A percentile compares a stretch with the other conserved stretches of the same genome.
Conservation (phyloP, 805 yeast species). For the Lachancea nothofagi region DNA sequence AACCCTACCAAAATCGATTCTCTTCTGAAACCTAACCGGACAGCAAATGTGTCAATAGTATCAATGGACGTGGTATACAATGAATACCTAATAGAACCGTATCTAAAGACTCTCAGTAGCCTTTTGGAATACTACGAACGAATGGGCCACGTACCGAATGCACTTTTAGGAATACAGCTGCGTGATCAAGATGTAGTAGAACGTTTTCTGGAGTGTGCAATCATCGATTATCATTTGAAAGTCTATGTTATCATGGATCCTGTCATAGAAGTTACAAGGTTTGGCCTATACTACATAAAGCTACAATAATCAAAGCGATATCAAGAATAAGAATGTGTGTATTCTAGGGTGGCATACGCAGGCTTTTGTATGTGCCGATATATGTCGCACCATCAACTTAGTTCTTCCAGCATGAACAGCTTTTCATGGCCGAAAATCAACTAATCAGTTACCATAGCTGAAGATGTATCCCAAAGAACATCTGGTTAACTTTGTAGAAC, state of each 20-base stretch:
- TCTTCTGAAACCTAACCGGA: constrained; percentile 2
- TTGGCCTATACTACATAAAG: constrained; percentile 20
- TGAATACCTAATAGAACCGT: constrained; percentile 31
- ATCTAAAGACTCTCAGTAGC: constrained; percentile 22
- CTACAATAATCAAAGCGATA: neutral
- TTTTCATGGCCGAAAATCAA: no score
- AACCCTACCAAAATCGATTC: neutral
- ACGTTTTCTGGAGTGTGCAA: constrained; percentile 25
- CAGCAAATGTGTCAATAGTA: constrained; percentile 18
- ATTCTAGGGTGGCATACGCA: no score
- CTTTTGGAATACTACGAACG: constrained; percentile 11
- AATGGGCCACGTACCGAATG: constrained; percentile 9
- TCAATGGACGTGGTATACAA: constrained; percentile 36
- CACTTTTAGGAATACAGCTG: constrained; percentile 30
- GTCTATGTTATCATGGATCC: constrained; percentile 19
- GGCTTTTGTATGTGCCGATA: no score
- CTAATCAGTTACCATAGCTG: no score
- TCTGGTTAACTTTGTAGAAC: no score
- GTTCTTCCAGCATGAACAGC: no score
- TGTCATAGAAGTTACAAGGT: constrained; percentile 19
- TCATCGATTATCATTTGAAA: constrained; percentile 18
- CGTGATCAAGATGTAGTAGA: constrained; percentile 29
- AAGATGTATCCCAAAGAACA: no score
- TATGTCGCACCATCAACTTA: no score
- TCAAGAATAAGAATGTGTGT: no score